Base-by-base conservation (phyloP, 371 early-diverging fungal species). In the Caulochytrium protostelioides region DNA sequence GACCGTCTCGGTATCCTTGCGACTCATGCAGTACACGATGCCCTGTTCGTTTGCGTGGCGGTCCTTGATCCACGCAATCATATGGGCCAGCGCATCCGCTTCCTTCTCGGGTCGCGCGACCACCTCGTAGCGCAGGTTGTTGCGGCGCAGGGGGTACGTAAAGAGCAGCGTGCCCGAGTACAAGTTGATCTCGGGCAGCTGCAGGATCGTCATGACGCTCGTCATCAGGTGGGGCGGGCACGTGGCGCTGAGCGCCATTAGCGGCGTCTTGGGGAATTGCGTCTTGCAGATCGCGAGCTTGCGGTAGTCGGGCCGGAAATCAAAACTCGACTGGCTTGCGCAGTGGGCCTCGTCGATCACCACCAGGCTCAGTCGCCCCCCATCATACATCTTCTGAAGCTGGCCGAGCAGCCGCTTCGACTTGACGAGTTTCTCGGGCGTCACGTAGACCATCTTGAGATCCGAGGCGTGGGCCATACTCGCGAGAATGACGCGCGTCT, bases 161-260 rank as follows among this genome's bases (percentile, higher is more conserved):
- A 48, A 50, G 4, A 59, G 38, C 24, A 23, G 9, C 17, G 23
- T 22, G 21, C 17, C 41, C 1, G 44, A 32, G 17, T 34, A 7
- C 6, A 5, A 6, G 4, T 57, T 50, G 2, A 57, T 50, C 1
- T 66, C 59, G 9, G 43, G 38, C 42, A 76, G 45, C 15, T 63
- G 62, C 12, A 78, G 53, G 8, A 72, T 75, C 25, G 47, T 38
- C 41, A 73, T 47, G 4, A 76, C 73, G 44, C 67, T 68, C 32
- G 66, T 52, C 47, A 74, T 64, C 6, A 74, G 69, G 19, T 57
- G 57, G 39, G 65, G 63, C 10, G 84, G 76, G 19, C 83, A 81
- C 2, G 87, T 89, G 0, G 87, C 90, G 13, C 87, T 84, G 17
- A 89, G 53, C 6, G 85, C 86, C 57, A 85, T 76, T 36, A 89